A percentile compares a stretch with the other conserved stretches of the same genome.
phyloP scores from a whole-genome alignment of 2,329 filamentous ascomycete species.

The Chrysosporium keratinophilum region DNA sequence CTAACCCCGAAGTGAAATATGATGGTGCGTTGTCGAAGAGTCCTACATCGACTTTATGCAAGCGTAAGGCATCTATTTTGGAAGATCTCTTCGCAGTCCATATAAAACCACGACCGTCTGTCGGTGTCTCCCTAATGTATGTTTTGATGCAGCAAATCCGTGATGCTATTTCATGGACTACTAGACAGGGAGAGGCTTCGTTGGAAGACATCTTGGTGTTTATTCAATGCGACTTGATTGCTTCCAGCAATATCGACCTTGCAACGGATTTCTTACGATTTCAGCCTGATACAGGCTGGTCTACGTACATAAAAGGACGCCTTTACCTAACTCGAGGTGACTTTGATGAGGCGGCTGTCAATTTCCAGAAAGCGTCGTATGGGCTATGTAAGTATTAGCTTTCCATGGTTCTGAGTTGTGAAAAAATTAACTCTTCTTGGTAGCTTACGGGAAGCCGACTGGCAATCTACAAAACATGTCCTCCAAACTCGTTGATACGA shows the following conservation, averaged over 20 bases:
- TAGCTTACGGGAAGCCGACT: slow-evolving; percentile 36
- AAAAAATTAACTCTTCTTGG: slow-evolving; percentile 9
- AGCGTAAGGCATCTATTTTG: slow-evolving; percentile 26
- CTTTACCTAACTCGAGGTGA: slow-evolving; percentile 65
- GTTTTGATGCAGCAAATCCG: slow-evolving; percentile 35
- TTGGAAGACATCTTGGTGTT: slow-evolving; percentile 54
- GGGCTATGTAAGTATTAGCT: slow-evolving; percentile 58
- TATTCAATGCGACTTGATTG: slow-evolving; percentile 56
- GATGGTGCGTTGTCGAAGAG: slow-evolving; percentile 11
- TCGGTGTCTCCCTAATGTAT: slow-evolving; percentile 34
- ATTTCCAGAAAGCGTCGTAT: slow-evolving; percentile 74
- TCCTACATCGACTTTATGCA: slow-evolving; percentile 10
- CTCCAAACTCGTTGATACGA: slow-evolving; percentile 59
- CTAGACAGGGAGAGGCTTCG: slow-evolving; percentile 45
- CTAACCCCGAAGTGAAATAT: neutral
- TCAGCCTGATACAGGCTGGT: slow-evolving; percentile 49
- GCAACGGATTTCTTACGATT: slow-evolving; percentile 58
- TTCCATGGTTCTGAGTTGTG: neutral
- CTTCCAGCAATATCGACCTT: slow-evolving; percentile 56
- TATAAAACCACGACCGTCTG: slow-evolving; percentile 34
- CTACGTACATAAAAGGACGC: slow-evolving; percentile 71
- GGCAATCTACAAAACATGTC: slow-evolving; percentile 40
- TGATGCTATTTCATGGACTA: slow-evolving; percentile 38
- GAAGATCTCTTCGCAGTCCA: slow-evolving; percentile 37
- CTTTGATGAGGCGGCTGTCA: slow-evolving; percentile 58